Evolutionary conservation across 164 flowering plant genomes (phyloP), one percentile per base, ranked within the genome.

Genomic region (Nymphaea colorata): DNA sequence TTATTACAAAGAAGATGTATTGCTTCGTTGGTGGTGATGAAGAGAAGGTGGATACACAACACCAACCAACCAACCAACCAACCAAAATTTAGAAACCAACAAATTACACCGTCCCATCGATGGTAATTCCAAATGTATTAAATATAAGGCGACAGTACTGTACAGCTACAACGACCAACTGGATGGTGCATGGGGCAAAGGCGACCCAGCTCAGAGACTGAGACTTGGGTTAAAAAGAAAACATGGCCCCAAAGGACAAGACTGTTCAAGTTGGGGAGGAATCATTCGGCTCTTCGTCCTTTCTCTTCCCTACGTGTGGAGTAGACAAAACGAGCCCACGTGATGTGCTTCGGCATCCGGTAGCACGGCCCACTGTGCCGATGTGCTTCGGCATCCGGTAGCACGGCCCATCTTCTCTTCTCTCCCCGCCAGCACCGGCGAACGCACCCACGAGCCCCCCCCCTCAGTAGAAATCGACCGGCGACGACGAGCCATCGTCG

Each of bases 401-500:
- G 5, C 57, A 51, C 10, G 5, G 12, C 57, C 2, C 57, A 3
- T 15, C 57, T 10, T 15, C 57, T 8, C 15, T 8, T 8, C 57
- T 51, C 57, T 51, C 57, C 57, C 57, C 3, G 15, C 57, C 57
- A 51, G 10, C 36, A 25, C 36, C 36, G 36, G 36, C 36, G 36
- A 25, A 25, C 36, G 36, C 36, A 25, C 36, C 36, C 36, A n/a
- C n/a, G n/a, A n/a, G n/a, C n/a, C 1, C 1, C 36, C 57, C 57
- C 3, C 14, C 8, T 61, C 42, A 87, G 69, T 79, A 90, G 66
- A 85, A 90, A 11, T 87, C 91, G 41, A 88, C 78, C 0, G 85
- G 86, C 16, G 85, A 82, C 12, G 80, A 82, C 2, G 79, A 76
- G 64, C 81, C 75, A 61, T 80, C 81, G 16, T 80, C 86, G 43